Conservation (phyloP, 1,284 basidiomycete genomes). For the Garcileccinum viscosum region DNA sequence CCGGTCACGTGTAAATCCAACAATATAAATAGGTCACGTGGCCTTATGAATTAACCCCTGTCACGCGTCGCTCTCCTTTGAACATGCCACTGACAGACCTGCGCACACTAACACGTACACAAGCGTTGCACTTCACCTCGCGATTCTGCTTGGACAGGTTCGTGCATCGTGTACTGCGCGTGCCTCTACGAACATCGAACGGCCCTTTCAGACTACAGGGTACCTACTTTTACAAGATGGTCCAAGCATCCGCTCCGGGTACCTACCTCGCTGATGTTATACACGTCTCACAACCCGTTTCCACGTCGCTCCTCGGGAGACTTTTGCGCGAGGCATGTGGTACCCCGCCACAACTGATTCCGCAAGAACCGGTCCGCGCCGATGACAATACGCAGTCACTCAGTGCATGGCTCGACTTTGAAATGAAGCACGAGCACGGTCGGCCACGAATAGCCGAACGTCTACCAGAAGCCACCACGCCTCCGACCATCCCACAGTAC, state of each 20-base stretch:
- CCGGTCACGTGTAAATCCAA: conserved; percentile 39
- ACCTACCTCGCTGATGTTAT: conserved; percentile 8
- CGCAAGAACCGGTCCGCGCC: neutral
- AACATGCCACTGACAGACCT: neutral
- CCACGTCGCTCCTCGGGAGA: conserved; percentile 1
- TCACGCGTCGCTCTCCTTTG: conserved; percentile 2
- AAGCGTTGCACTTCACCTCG: neutral
- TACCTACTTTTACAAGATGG: conserved; percentile 3
- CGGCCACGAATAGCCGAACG: neutral
- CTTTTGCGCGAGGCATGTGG: conserved; percentile 14
- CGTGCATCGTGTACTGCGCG: neutral
- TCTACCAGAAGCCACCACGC: neutral
- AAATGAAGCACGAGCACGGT: neutral
- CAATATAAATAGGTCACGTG: conserved; percentile 31
- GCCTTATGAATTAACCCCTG: conserved; percentile 32
- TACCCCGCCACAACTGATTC: conserved; percentile 2
- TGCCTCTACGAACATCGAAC: neutral
- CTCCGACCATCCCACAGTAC: neutral
- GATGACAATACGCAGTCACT: neutral
- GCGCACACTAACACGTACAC: neutral
- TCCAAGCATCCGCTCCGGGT: neutral
- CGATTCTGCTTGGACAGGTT: conserved; percentile 13
- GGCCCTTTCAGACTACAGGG: conserved; percentile 1
- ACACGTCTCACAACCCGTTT: neutral
- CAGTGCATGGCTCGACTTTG: neutral